Percentiles rank a stretch among this genome's conserved stretches.
Evolutionary conservation across 78 protist species (phyloP).

Genomic region (Tieghemostelium lacteum): DNA sequence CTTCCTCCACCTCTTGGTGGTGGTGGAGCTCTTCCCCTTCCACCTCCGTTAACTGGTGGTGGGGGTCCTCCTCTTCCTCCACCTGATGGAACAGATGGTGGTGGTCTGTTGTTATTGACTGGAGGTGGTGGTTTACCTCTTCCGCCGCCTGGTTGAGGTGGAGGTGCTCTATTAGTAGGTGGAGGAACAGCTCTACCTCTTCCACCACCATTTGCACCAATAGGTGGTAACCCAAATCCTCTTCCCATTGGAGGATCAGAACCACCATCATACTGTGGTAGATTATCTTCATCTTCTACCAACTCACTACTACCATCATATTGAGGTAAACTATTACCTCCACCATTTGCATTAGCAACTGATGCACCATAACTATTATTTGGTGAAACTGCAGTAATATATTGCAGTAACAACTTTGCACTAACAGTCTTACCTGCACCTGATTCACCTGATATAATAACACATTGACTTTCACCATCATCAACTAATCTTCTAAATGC

Average conservation of each 20-base stretch:
- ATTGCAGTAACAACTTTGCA: constrained; percentile 93
- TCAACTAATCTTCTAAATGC: constrained; percentile 90
- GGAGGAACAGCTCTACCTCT: constrained; percentile 63
- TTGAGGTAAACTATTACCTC: constrained; percentile 21
- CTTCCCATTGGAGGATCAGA: constrained; percentile 12
- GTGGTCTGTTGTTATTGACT: constrained; percentile 1
- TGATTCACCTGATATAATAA: constrained; percentile 81
- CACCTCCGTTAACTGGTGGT: constrained; percentile 34
- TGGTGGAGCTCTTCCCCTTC: constrained; percentile 22
- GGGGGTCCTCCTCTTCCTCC: background rate
- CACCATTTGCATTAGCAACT: constrained; percentile 3
- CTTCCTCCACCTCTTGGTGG: constrained; percentile 27
- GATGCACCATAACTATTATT: constrained; percentile 64
- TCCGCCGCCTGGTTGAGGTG: constrained; percentile 32
- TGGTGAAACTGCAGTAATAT: constrained; percentile 91
- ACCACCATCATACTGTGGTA: background rate
- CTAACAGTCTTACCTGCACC: constrained; percentile 94
- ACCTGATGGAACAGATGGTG: constrained; percentile 19
- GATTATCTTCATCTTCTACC: constrained; percentile 25
- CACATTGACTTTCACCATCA: constrained; percentile 77
- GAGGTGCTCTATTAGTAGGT: constrained; percentile 17
- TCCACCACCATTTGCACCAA: constrained; percentile 11
- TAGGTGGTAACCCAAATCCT: constrained; percentile 26
- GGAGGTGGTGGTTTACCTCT: constrained; percentile 57
- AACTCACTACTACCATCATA: constrained; percentile 73